Conservation (phyloP, 73 alveolate species). For the Strombidium stylifer region DNA sequence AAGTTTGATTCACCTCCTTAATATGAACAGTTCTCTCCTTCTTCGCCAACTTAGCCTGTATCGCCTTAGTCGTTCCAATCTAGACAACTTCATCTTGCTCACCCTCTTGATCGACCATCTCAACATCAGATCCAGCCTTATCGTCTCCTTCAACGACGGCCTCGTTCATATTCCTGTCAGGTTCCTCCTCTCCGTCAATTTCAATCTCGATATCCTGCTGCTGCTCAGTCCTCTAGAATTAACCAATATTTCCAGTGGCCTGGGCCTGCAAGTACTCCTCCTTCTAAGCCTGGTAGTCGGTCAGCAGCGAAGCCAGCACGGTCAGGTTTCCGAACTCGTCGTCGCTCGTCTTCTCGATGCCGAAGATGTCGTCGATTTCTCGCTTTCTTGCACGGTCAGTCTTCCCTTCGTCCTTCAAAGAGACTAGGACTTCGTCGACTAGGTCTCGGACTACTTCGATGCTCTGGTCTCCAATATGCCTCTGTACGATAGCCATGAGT, state of each 20-base stretch:
- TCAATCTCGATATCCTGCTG: too few species aligned
- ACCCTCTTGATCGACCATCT: conserved; percentile 20
- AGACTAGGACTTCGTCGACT: conserved; percentile 84
- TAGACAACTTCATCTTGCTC: conserved; percentile 33
- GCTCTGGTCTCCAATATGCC: conserved; percentile 79
- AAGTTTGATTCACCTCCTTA: too few species aligned
- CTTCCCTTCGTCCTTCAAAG: conserved; percentile 73
- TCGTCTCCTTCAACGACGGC: conserved; percentile 59
- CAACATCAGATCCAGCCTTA: conserved; percentile 24
- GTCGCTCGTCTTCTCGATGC: conserved; percentile 70
- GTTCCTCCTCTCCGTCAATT: conserved; percentile 62
- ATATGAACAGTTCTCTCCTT: too few species aligned
- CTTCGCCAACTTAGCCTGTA: conserved; percentile 26
- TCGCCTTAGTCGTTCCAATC: conserved; percentile 36
- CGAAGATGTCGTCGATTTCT: conserved; percentile 72
- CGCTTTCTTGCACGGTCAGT: conserved; percentile 76
- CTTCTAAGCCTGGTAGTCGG: conserved; percentile 83
- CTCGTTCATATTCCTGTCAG: too few species aligned
- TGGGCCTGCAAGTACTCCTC: too few species aligned
- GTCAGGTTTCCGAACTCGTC: conserved; percentile 70
- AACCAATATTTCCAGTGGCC: too few species aligned
- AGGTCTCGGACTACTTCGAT: conserved; percentile 79
- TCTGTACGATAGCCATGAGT: conserved; percentile 68
- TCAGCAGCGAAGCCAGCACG: conserved; percentile 66
- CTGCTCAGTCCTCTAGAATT: too few species aligned